Conservation (phyloP, 1,284 basidiomycete species). For the Rhizopogon parksii region DNA sequence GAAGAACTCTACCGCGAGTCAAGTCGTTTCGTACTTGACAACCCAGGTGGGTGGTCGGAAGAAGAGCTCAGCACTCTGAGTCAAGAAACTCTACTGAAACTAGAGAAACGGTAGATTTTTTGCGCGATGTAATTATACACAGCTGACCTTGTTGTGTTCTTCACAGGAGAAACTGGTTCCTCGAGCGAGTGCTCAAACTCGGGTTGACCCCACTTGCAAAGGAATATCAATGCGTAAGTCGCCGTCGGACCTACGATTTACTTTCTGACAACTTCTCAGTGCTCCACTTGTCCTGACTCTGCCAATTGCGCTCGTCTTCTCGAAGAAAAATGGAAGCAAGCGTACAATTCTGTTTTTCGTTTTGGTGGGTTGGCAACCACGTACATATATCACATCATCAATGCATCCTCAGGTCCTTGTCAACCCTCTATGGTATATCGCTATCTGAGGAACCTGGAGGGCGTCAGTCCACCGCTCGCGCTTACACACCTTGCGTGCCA, state of each 20-base stretch:
- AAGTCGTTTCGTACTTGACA: constrained; percentile 85
- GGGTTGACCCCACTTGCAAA: constrained; percentile 80
- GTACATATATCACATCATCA: constrained; percentile 1
- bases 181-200: constrained; percentile 89
- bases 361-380: constrained; percentile 52
- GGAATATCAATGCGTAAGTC: constrained; percentile 80
- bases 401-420: constrained; percentile 50
- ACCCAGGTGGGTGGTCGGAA: constrained; percentile 80
- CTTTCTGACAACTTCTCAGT: constrained; percentile 37
- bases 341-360: constrained; percentile 80
- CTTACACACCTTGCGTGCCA: constrained; percentile 84
- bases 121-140: not conserved
- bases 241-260: constrained; percentile 9
- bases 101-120: constrained; percentile 68
- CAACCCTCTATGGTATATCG: constrained; percentile 89
- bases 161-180: constrained; percentile 80
- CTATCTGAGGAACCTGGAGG: constrained; percentile 75
- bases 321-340: constrained; percentile 90
- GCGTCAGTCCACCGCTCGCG: constrained; percentile 72
- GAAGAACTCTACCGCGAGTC: constrained; percentile 86
- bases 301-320: constrained; percentile 75
- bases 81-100: constrained; percentile 75
- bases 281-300: constrained; percentile 78
- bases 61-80: constrained; percentile 74
- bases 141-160: not conserved